Evolutionary conservation across 352 stramenopile species (phyloP), one percentile per base, ranked within the genome.

Genomic region (Globisporangium orthogonon): DNA sequence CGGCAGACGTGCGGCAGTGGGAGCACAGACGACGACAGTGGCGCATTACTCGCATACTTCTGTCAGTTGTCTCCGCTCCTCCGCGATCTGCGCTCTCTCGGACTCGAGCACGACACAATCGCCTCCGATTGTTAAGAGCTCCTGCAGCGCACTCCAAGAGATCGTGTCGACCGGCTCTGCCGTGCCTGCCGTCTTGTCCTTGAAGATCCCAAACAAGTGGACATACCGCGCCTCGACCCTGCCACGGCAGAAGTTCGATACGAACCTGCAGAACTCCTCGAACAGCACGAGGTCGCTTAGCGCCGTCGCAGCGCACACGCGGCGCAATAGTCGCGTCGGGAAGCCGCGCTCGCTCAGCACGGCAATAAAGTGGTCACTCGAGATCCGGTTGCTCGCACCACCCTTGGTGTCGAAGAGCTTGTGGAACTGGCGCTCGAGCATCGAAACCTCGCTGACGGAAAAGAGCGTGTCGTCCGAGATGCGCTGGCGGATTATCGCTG

Each of bases 181-280:
- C 28, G 30, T 23, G 30, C 23, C 64, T 0, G 52, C 71, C 17
- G 41, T 67, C 28, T 45, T 47, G 44, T 76, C 63, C 55, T 71
- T 73, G 54, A 81, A 89, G 43, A 94, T 71, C 15, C 69, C 57
- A 58, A 92, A 91, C 2, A 95, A 37, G 54, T 78, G 67, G 48
- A 18, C 54, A 52, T 60, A 83, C 52, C 60, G 80, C 14, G 70
- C 54, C 3, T 81, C 61, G 7, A 23, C 61, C 7, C 69, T 74
- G 10, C 76, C 81, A n/a, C 83, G 70, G 50, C 77, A 91, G 48
- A 84, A 89, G 35, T 89, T 63, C 9, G 85, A 91, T 17, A 93
- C 56, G 39, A 95, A 83, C 39, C 79, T 65, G 60, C 85, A 95
- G 45, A 95, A 92, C 53, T 91, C 79, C 40, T 91, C 78, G 67